Evolutionary conservation across 2,329 filamentous ascomycete genomes (phyloP).

Genomic region (Pseudogymnoascus sp.): DNA sequence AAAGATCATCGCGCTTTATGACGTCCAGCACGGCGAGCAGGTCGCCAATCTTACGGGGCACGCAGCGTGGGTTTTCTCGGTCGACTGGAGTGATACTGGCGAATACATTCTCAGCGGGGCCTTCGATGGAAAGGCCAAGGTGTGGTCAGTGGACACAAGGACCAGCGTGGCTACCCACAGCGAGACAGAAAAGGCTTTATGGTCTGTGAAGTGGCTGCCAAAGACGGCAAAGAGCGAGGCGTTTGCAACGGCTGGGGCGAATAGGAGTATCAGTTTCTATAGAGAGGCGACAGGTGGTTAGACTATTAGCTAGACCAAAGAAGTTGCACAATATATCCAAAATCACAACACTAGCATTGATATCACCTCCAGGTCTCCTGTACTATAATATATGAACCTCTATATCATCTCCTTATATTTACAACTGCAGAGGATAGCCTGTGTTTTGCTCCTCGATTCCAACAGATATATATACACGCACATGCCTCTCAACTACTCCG

Average conservation of each 20-base stretch:
- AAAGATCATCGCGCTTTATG: constrained; percentile 81
- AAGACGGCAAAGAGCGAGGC: constrained; percentile 56
- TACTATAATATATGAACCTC: background rate
- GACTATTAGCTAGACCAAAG: background rate
- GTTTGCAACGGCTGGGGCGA: constrained; percentile 74
- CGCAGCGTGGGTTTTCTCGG: constrained; percentile 77
- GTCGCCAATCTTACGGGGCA: constrained; percentile 76
- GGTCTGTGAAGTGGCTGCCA: constrained; percentile 77
- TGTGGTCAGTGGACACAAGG: constrained; percentile 83
- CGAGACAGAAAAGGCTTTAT: constrained; percentile 78
- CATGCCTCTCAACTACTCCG: background rate
- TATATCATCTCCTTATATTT: background rate
- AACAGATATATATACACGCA: background rate
- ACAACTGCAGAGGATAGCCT: background rate
- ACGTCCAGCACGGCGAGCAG: constrained; percentile 86
- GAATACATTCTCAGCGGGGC: constrained; percentile 83
- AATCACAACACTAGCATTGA: background rate
- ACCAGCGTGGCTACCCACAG: constrained; percentile 88
- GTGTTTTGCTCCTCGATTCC: background rate
- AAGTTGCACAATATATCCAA: constrained; percentile 2
- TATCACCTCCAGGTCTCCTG: background rate
- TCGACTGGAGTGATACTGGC: constrained; percentile 90
- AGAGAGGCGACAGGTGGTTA: constrained; percentile 65
- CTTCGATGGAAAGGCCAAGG: constrained; percentile 89
- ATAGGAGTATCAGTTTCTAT: constrained; percentile 71